Base-by-base conservation (phyloP, 2,329 filamentous ascomycete species). In the Aspergillus udagawae region DNA sequence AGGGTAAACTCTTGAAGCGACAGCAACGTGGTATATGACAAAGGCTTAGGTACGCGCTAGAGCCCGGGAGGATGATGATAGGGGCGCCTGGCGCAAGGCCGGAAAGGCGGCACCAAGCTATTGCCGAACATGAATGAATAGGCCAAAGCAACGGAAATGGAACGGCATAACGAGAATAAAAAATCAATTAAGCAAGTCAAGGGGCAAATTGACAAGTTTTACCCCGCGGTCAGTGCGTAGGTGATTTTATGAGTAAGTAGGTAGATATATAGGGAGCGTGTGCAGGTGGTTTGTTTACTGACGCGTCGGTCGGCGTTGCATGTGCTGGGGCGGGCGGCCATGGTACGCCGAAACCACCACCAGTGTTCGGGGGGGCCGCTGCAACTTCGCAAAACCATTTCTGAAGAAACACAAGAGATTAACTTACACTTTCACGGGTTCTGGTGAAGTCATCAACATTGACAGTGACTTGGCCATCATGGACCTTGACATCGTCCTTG, bases 351-450 rank as follows among this genome's bases (percentile, higher is more conserved):
- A 12, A 29, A 51, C 51, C 53, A 48, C 52, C 44, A 27, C 53
- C 48, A 48, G n/a, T 49, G 35, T 41, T 56, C 32, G 49, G 41
- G 57, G 56, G n/a, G 27, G 56, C 27, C 25, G 29, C n/a, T 51
- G 28, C 47, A 21, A 20, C 52, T 51, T 20, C 32, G 5, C 32
- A 14, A 17, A 35, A 35, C 32, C 32, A 6, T 17, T 35, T 35
- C 32, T 35, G 12, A 35, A 17, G 53, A 52, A 53, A 23, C 49
- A 51, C 50, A 54, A 49, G 60, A 62, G 52, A 62, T 55, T 60
- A 55, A 80, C 89, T 83, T 86, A 95, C 91, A 72, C 86, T 87
- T 73, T 95, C 91, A 68, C 91, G 85, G 51, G 92, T 91, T 70
- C 87, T 83, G 59, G 90, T 83, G 73, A 93, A 93, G 73, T 90